phyloP scores from a whole-genome alignment of 208 protist species.

The Crithidia sp. region DNA sequence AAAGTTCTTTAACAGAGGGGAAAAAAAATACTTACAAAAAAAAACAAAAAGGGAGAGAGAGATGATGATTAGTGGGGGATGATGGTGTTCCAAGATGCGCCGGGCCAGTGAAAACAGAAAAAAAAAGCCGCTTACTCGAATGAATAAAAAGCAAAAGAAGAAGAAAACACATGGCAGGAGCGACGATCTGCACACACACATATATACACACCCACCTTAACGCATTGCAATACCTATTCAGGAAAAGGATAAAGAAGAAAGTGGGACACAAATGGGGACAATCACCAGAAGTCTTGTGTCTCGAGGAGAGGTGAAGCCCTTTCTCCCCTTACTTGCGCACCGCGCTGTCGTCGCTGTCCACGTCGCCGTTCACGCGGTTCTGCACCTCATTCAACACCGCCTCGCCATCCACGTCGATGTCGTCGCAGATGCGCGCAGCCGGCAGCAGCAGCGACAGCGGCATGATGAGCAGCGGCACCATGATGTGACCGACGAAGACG shows the following conservation, averaged over 20 bases:
- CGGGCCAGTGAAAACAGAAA: conserved; percentile 1
- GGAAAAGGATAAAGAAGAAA: background rate
- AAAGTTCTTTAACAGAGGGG: no score
- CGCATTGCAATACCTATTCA: no score
- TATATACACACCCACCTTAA: background rate
- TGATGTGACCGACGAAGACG: conserved; percentile 59
- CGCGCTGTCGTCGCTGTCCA: background rate
- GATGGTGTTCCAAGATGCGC: background rate
- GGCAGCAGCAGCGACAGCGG: conserved; percentile 67
- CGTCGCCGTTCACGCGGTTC: background rate
- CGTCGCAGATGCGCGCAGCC: conserved; percentile 52
- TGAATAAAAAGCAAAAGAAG: background rate
- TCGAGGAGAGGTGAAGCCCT: background rate
- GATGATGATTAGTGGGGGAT: background rate
- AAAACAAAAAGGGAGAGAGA: background rate
- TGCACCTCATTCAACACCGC: conserved; percentile 27
- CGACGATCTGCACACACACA: background rate
- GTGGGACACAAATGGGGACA: background rate
- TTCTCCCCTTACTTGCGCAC: background rate
- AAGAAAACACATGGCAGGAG: conserved; percentile 3
- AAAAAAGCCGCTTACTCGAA: conserved; percentile 1
- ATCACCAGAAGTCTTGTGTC: no score
- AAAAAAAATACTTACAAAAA: background rate
- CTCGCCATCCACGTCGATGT: conserved; percentile 56
- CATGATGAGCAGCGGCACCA: conserved; percentile 55